Evolutionary conservation across 441 rosid genomes (phyloP).

Genomic region (Pelargonium myrrhifolium): DNA sequence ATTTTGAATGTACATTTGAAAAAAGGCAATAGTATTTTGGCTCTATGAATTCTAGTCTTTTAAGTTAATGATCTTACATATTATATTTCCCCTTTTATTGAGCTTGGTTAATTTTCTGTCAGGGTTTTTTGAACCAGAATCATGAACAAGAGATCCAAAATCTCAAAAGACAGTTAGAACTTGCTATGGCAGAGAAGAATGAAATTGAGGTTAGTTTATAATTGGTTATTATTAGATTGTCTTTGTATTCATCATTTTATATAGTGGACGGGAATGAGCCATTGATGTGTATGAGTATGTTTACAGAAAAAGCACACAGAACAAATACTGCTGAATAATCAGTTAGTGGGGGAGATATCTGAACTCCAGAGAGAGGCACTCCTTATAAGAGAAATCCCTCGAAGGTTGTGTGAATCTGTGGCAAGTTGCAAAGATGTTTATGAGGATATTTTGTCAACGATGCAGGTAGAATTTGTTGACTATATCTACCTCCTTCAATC

Average conservation of each 20-base stretch:
- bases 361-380: conserved; percentile 49
- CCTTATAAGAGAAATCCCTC: conserved; percentile 38
- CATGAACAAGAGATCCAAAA: conserved; percentile 40
- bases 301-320: conserved; percentile 53
- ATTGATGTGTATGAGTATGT: not conserved
- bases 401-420: conserved; percentile 38
- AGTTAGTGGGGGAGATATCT: conserved; percentile 49
- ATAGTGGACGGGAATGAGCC: no score
- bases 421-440: conserved; percentile 44
- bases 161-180: conserved; percentile 52
- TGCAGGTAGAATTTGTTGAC: conserved; percentile 47
- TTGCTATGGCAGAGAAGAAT: conserved; percentile 47
- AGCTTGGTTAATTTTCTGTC: conserved; percentile 6
- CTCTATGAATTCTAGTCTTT: not conserved
- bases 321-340: conserved; percentile 41
- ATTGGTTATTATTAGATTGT: no score
- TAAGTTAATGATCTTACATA: not conserved
- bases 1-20: no score
- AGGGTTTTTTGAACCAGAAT: conserved; percentile 33
- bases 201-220: conserved; percentile 62
- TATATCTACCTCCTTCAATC: conserved; percentile 12
- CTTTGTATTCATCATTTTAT: no score
- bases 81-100: not conserved
- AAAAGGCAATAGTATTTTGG: not conserved
- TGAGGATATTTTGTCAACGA: conserved; percentile 36